Evolutionary conservation across 2,329 filamentous ascomycete species (phyloP).

Genomic region (Penicillium sp.): DNA sequence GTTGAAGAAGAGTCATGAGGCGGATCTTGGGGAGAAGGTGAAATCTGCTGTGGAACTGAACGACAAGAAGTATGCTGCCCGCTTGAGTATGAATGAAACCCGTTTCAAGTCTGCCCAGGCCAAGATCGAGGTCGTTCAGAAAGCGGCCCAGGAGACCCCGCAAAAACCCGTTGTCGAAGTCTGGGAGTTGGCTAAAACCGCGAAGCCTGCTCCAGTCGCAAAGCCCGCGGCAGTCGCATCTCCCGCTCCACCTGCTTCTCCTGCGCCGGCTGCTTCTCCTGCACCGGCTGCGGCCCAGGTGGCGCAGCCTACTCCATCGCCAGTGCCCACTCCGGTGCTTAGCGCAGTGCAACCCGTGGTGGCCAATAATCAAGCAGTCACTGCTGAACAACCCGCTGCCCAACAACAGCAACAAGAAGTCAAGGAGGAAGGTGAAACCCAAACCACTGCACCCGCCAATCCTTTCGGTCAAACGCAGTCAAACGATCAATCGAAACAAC

Average conservation of each 20-base stretch:
- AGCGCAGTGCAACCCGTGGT: background rate
- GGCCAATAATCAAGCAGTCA: slow-evolving; percentile 12
- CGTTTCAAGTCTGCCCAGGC: slow-evolving; percentile 63
- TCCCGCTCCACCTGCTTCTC: slow-evolving; percentile 18
- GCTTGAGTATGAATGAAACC: slow-evolving; percentile 77
- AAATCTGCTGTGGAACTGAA: slow-evolving; percentile 67
- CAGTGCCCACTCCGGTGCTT: slow-evolving; percentile 7
- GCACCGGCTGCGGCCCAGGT: slow-evolving; percentile 14
- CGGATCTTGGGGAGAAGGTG: slow-evolving; percentile 58
- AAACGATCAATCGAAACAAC: slow-evolving; percentile 12
- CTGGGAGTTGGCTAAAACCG: slow-evolving; percentile 75
- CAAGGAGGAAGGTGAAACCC: background rate
- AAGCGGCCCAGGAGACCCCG: slow-evolving; percentile 81
- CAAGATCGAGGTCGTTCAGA: slow-evolving; percentile 76
- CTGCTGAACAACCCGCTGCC: background rate
- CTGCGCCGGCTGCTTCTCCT: slow-evolving; percentile 23
- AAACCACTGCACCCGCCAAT: slow-evolving; percentile 10
- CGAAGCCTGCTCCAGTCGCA: slow-evolving; percentile 53
- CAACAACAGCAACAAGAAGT: background rate
- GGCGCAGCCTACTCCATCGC: slow-evolving; percentile 10
- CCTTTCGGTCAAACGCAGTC: slow-evolving; percentile 31
- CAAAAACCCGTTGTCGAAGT: slow-evolving; percentile 81
- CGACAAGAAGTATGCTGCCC: slow-evolving; percentile 71
- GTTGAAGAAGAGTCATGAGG: slow-evolving; percentile 51
- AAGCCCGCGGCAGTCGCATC: slow-evolving; percentile 29